Conservation (phyloP, 2,329 filamentous ascomycete genomes). For the Aphanocladium album region DNA sequence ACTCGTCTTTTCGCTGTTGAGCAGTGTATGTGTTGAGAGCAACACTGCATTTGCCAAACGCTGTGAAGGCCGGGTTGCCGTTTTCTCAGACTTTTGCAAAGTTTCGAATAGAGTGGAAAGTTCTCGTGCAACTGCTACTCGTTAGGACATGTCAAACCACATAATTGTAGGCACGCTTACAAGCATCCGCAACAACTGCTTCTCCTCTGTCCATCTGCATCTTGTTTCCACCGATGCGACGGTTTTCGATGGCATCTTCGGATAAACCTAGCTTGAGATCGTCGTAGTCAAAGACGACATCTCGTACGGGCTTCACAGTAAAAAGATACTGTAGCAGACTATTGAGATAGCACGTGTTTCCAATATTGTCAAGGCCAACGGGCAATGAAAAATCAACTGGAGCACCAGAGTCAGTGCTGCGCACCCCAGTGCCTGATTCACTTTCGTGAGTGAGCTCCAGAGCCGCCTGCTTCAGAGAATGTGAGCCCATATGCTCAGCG, state of each 20-base stretch:
- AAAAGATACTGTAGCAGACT: conserved; percentile 95
- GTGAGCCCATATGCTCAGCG: conserved; percentile 26
- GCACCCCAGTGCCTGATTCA: conserved; percentile 12
- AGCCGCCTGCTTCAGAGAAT: conserved; percentile 24
- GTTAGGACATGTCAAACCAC: conserved; percentile 35
- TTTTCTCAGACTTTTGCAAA: conserved; percentile 58
- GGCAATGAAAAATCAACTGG: conserved; percentile 54
- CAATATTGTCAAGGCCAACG: conserved; percentile 85
- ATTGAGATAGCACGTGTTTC: conserved; percentile 97
- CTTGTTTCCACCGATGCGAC: conserved; percentile 67
- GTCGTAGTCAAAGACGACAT: conserved; percentile 74
- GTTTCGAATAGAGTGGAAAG: conserved; percentile 65
- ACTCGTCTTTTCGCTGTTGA: conserved; percentile 26
- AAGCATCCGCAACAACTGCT: conserved; percentile 65
- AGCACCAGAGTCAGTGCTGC: conserved; percentile 13
- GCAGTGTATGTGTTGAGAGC: conserved; percentile 43
- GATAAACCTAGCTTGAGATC: conserved; percentile 63
- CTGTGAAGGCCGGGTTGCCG: conserved; percentile 65
- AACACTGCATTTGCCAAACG: conserved; percentile 77
- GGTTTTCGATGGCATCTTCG: conserved; percentile 56
- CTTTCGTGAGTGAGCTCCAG: conserved; percentile 21
- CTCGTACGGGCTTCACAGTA: conserved; percentile 73
- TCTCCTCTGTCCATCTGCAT: conserved; percentile 47
- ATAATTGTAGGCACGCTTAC: conserved; percentile 53
- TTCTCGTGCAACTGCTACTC: conserved; percentile 62